Conservation (phyloP, 108 stramenopile species). For the Cylindrotheca closterium region DNA sequence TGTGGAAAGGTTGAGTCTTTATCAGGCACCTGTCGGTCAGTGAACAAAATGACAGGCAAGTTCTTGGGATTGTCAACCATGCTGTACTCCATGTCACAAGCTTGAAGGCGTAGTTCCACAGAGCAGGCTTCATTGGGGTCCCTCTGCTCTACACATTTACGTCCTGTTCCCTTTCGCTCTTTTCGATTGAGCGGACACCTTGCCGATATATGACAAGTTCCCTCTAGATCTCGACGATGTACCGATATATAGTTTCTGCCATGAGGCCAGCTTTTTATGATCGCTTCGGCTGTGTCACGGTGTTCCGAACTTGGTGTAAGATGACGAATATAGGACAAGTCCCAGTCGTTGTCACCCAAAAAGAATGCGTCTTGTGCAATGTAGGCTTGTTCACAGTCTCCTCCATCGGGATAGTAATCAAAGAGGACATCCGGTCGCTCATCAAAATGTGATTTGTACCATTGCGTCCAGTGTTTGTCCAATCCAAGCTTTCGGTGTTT, state of each 20-base stretch:
- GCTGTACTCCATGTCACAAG: neutral
- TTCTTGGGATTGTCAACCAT: neutral
- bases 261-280: neutral
- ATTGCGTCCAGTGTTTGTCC: neutral
- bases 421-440: neutral
- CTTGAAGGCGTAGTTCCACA: neutral
- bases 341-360: neutral
- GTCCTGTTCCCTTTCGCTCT: no score
- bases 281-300: neutral
- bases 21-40: conserved; percentile 1
- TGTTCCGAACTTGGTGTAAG: neutral
- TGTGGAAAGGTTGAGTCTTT: conserved; percentile 1
- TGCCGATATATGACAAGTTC: neutral
- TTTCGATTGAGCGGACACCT: neutral
- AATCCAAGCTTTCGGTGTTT: neutral
- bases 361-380: neutral
- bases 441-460: neutral
- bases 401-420: neutral
- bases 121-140: neutral
- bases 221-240: neutral
- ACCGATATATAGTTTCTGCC: neutral
- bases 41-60: neutral
- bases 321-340: neutral
- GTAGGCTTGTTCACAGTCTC: neutral
- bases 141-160: neutral